Evolutionary conservation across 2,329 filamentous ascomycete genomes (phyloP), one percentile per base, ranked within the genome.

Genomic region (Orbilia brochopaga): DNA sequence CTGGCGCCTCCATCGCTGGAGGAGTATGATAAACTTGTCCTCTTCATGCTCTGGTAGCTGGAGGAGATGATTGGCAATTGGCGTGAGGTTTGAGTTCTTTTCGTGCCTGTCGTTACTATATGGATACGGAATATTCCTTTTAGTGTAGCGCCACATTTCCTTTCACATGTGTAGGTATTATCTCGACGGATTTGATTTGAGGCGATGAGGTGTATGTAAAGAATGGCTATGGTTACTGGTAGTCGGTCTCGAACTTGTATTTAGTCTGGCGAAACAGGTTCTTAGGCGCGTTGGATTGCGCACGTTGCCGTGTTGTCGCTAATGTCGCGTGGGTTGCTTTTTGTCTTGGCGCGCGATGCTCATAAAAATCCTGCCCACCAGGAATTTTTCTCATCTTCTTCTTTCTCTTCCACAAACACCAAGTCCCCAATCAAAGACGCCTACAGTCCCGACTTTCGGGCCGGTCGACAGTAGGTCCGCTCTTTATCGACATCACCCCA

Each of bases 401-500:
- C 59, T 52, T 58, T 72, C 54, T 70, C 48, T 65, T 57, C 55
- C 48, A 37, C 61, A 72, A 72, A 72, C 67, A 72, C 67, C 60
- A 72, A 72, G 67, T 72, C 67, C 60, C 51, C 60, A 65, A 57
- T 51, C 57, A 57, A 67, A 72, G 67, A 65, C 60, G 55, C 54
- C 60, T 56, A 65, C 60, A 61, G 60, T 65, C 60, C 60, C 57
- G 40, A 1, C 30, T 37, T 46, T 40, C 40, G n/a, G 24, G 11
- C 32, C 51, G 57, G 67, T 65, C 27, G 67, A 72, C 51, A 72
- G 67, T 72, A 56, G 27, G n/a, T 21, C 48, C 59, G 27, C 17
- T 60, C 57, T 72, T 70, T 65, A 60, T 50, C 67, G 67, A 72
- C 67, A 72, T 72, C 67, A 72, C 60, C 67, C 53, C 50, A 72